Percentiles rank a stretch among this genome's conserved stretches.
Conservation (phyloP, 2,329 filamentous ascomycete species). For the Fusarium transvaalense region DNA sequence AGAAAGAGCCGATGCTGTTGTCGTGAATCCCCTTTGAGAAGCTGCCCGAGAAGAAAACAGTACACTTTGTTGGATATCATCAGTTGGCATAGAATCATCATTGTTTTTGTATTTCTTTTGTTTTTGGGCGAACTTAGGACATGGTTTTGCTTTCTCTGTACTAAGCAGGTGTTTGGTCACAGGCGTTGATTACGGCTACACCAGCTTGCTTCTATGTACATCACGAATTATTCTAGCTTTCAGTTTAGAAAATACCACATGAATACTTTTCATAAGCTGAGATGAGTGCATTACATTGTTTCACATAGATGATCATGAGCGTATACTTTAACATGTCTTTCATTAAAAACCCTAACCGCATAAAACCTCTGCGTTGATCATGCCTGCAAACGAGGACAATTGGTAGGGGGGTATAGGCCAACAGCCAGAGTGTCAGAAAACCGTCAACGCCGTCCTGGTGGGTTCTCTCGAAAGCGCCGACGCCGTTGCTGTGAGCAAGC, state of each 20-base stretch:
- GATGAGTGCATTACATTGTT: background rate
- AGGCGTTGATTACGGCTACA: conserved; percentile 15
- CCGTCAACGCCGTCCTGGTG: conserved; percentile 58
- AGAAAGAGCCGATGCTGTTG: conserved; percentile 40
- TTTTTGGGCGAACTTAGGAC: background rate
- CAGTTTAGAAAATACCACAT: conserved; percentile 15
- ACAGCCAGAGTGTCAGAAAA: conserved; percentile 57
- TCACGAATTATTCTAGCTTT: conserved; percentile 9
- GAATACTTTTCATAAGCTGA: background rate
- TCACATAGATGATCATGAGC: background rate
- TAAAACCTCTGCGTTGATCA: conserved; percentile 53
- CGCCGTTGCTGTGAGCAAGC: conserved; percentile 40
- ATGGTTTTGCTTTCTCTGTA: background rate
- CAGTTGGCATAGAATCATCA: background rate
- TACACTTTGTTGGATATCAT: background rate
- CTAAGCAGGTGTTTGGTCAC: conserved; percentile 20
- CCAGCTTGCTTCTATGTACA: conserved; percentile 11
- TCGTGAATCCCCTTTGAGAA: conserved; percentile 34
- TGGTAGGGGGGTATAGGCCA: conserved; percentile 58
- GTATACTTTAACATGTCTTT: conserved; percentile 48
- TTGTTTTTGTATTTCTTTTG: background rate
- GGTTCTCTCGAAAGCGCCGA: conserved; percentile 45
- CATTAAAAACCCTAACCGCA: conserved; percentile 54
- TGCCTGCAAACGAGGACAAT: conserved; percentile 54
- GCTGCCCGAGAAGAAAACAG: background rate